Conservation (phyloP, 192 early-diverging fungal genomes). For the Dissophora ornata region DNA sequence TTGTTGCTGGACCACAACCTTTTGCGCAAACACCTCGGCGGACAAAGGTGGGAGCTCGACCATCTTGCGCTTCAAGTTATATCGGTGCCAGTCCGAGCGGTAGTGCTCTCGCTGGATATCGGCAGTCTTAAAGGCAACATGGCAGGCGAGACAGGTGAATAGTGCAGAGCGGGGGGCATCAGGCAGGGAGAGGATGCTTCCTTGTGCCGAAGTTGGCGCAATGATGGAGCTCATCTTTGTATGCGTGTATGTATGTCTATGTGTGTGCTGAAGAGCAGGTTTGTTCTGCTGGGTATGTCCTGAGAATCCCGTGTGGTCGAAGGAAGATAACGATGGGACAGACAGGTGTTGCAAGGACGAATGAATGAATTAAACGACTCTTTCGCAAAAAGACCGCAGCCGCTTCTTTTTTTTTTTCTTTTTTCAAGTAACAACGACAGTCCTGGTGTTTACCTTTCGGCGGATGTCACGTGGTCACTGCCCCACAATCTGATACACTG, state of each 20-base stretch:
- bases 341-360: neutral
- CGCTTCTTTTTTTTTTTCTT: neutral
- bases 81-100: conserved; percentile 97
- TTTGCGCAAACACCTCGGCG: conserved; percentile 83
- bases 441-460: neutral
- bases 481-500: too few species aligned
- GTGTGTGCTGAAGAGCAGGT: neutral
- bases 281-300: too few species aligned
- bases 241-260: neutral
- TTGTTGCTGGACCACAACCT: conserved; percentile 61
- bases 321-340: neutral
- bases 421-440: neutral
- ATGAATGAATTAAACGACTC: too few species aligned
- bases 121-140: conserved; percentile 90
- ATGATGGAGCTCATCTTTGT: conserved; percentile 34
- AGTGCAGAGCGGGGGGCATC: conserved; percentile 63
- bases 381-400: neutral
- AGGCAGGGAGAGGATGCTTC: conserved; percentile 39
- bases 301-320: neutral
- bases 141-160: conserved; percentile 90
- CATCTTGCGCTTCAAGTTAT: conserved; percentile 98
- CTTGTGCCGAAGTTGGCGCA: conserved; percentile 22
- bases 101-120: conserved; percentile 95
- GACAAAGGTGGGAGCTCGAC: conserved; percentile 89
- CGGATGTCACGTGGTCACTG: too few species aligned